These are phyloP conservation scores for Musa schizocarpa DNA, from an alignment of 176 grass and related monocot species.

Conservation along the genomic window DNA sequence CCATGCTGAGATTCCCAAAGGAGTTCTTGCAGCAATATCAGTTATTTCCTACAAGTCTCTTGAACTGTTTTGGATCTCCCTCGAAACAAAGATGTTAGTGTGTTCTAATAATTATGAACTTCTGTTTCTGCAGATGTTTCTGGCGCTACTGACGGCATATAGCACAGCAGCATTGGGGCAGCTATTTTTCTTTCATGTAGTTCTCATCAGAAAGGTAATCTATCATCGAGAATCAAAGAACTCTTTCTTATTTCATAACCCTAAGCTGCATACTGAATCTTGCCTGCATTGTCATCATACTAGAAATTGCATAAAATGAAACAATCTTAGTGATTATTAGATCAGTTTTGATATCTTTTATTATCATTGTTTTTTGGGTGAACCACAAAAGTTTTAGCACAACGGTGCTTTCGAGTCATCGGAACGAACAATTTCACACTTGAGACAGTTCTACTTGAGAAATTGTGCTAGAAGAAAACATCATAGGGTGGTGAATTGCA, in stretches of 20 bases:
- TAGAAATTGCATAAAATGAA: too few species aligned
- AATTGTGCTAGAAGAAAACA: too few species aligned
- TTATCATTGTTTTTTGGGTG: too few species aligned
- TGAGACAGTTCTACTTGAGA: too few species aligned
- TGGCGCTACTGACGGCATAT: slow-evolving; percentile 70
- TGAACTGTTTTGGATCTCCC: neutral
- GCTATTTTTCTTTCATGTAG: slow-evolving; percentile 91
- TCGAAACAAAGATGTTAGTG: slow-evolving; percentile 8
- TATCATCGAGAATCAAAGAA: neutral
- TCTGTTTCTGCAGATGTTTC: slow-evolving; percentile 38
- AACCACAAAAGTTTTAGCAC: too few species aligned
- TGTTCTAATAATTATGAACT: slow-evolving; percentile 11
- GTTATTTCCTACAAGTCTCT: slow-evolving; percentile 27
- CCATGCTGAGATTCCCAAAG: slow-evolving; percentile 69
- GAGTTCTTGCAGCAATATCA: slow-evolving; percentile 66
- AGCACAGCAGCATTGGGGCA: slow-evolving; percentile 71
- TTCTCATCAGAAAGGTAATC: slow-evolving; percentile 88
- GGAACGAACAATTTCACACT: too few species aligned
- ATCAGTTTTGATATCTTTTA: too few species aligned
- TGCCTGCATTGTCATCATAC: too few species aligned
- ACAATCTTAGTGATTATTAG: too few species aligned
- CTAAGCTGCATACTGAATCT: neutral
- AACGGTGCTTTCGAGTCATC: too few species aligned
- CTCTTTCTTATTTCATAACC: neutral
- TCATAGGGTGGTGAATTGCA: too few species aligned